Base-by-base conservation (phyloP, 305 asterid species). In the Petunia hybrid region DNA sequence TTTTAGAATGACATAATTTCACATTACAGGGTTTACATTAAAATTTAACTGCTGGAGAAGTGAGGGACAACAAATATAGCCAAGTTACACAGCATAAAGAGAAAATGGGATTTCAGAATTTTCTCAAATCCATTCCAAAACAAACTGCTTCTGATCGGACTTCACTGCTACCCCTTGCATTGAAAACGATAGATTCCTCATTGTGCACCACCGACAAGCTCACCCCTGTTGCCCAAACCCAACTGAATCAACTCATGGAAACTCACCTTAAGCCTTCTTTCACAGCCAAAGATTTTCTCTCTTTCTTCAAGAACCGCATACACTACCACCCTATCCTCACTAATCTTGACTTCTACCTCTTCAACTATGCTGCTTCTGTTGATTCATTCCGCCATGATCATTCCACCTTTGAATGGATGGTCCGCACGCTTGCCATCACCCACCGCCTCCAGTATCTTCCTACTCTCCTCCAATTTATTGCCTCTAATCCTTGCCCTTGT, bases 351-450 rank as follows among this genome's bases (percentile, higher is more conserved):
- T 90, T 90, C 90, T 95, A 94, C 82, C 91, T 96, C 88, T 96
- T 96, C 92, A 90, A 89, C 76, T 89, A 89, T 83, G 91, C 92
- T 77, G 91, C 98, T 83, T 85, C 97, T 5, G 92, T 94, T 9
- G 98, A 93, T 66, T 91, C 98, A 2, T 96, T 91, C 89, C 96
- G 98, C 80, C 99, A 96, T 67, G 95, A 96, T 48, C 98, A 94
- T 90, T 81, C 84, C 87, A 93, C 99, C 4, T 91, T 92, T 83
- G 97, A 91, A 84, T 96, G 90, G 90, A 91, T 94, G 90, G 90
- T 82, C 13, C 97, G 97, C 62, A 85, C 98, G 42, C 98, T 96
- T 64, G 87, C 88, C 39, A 81, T 89, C 83, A 88, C 97, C 68
- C 83, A 92, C 88, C 97, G 99, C 66, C 86, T 94, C 77, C 93